These are phyloP conservation scores for Oropetium thomaeum DNA, from an alignment of 176 grass and related monocot species.

Conservation along the genomic window DNA sequence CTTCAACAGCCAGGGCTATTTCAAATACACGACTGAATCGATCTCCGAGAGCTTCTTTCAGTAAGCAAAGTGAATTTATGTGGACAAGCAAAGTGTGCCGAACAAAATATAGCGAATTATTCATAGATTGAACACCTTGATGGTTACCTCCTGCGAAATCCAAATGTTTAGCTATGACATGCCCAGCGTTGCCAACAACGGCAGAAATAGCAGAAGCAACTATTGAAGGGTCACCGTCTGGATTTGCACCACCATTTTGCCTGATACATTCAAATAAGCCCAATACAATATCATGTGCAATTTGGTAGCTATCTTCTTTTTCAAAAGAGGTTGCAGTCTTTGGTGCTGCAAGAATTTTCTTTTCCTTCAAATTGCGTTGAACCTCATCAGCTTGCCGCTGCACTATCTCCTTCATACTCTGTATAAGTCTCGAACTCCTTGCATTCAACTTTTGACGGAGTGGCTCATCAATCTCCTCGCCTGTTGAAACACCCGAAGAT, in stretches of 20 bases:
- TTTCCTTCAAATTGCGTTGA: constrained; percentile 66
- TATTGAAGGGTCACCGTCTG: constrained; percentile 73
- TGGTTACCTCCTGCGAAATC: constrained; percentile 73
- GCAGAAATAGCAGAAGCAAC: constrained; percentile 85
- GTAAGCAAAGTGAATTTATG: constrained; percentile 78
- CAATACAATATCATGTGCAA: constrained; percentile 83
- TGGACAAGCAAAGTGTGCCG: constrained; percentile 73
- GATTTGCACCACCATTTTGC: constrained; percentile 63
- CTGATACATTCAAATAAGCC: constrained; percentile 72
- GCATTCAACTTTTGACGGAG: constrained; percentile 76
- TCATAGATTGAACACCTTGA: constrained; percentile 52
- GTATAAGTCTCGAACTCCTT: constrained; percentile 59
- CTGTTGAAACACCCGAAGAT: constrained; percentile 51
- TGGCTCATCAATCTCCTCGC: constrained; percentile 81
- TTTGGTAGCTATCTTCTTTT: constrained; percentile 83
- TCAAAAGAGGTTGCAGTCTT: constrained; percentile 49
- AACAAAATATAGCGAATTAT: constrained; percentile 60
- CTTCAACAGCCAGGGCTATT: constrained; percentile 80
- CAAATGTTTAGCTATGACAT: constrained; percentile 70
- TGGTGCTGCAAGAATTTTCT: constrained; percentile 60
- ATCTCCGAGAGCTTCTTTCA: constrained; percentile 96
- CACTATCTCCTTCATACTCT: constrained; percentile 94
- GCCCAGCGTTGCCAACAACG: constrained; percentile 75
- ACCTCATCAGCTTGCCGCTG: constrained; percentile 70
- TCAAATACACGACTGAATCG: constrained; percentile 73